Base-by-base conservation (phyloP, 225 moss, liverwort and hornwort species). In the Anthoceros angustus region DNA sequence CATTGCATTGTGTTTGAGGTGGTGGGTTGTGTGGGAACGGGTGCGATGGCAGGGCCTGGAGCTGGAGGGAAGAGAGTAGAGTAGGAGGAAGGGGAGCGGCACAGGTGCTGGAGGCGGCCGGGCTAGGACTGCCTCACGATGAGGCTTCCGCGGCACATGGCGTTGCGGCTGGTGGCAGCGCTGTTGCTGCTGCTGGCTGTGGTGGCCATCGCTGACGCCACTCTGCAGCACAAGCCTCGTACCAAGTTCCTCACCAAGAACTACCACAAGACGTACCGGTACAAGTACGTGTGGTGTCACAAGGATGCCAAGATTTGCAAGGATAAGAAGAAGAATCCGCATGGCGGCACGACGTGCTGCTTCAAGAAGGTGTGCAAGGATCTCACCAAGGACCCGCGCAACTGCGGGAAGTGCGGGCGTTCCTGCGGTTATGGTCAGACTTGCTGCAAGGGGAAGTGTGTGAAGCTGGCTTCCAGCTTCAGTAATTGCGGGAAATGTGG, bases 361-460 rank as follows among this genome's bases (percentile, higher is more conserved):
- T 41, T 41, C 40, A 62, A 62, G 20, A 62, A 62, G 32, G 16
- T 69, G 8, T 69, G 69, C 62, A 8, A 20, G 8, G 61, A 69
- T 25, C 41, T 69, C 8, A 41, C 61, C 18, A 21, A 21, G 14
- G 69, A 69, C 43, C 6, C 8, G 5, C n/a, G 23, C 23, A 69
- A 62, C 40, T 69, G 69, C 41, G 69, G 69, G 21, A 9, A 55
- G 55, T 55, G 55, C 55, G 55, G 55, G 8, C 55, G 55, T 12
- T 18, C 7, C 55, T 55, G 55, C 26, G 41, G n/a, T 0, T 41
- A 5, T 6, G 62, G 62, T 0, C 12, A n/a, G 21, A 21, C 25
- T 18, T 69, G 69, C 39, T 69, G 69, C 69, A n/a, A 12, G 7
- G 69, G 69, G 6, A 42, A 69, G 41, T 69, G 69, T 61, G 62